phyloP scores from a whole-genome alignment of 1,139 yeast genomes.

The Debaryomyces sp. region DNA sequence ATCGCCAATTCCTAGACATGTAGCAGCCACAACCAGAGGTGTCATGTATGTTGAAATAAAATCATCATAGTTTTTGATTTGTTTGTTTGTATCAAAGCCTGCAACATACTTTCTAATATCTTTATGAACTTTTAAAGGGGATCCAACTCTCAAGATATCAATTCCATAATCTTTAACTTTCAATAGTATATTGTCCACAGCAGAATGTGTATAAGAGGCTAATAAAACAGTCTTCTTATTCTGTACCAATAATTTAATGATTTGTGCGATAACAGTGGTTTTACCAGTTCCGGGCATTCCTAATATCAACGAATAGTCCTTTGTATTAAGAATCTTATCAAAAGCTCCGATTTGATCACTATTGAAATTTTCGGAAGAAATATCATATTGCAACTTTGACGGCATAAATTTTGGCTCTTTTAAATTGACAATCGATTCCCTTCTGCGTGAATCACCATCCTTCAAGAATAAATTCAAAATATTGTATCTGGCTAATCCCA shows the following conservation, averaged over 20 bases:
- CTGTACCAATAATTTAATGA: slow-evolving; percentile 62
- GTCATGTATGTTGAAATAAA: slow-evolving; percentile 48
- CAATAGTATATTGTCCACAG: slow-evolving; percentile 87
- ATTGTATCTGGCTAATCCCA: slow-evolving; percentile 78
- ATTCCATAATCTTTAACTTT: slow-evolving; percentile 58
- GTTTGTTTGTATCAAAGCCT: slow-evolving; percentile 31
- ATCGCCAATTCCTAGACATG: slow-evolving; percentile 80
- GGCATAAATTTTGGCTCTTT: slow-evolving; percentile 28
- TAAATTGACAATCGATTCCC: slow-evolving; percentile 66
- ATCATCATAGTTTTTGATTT: slow-evolving; percentile 46
- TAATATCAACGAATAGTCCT: slow-evolving; percentile 77
- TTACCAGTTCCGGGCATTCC: slow-evolving; percentile 99
- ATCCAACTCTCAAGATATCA: slow-evolving; percentile 62
- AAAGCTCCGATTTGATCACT: slow-evolving; percentile 73
- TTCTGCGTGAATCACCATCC: slow-evolving; percentile 54
- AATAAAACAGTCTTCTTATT: slow-evolving; percentile 70
- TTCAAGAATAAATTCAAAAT: slow-evolving; percentile 64
- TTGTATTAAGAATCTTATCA: slow-evolving; percentile 59
- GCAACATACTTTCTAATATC: slow-evolving; percentile 60
- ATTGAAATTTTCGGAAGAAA: slow-evolving; percentile 34
- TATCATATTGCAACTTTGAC: background rate
- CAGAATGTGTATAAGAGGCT: slow-evolving; percentile 91
- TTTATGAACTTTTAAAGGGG: slow-evolving; percentile 59
- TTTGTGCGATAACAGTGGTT: slow-evolving; percentile 84
- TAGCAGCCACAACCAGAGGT: slow-evolving; percentile 82